Evolutionary conservation across 805 yeast genomes (phyloP), one percentile per base, ranked within the genome.

Genomic region (Scheffersomyces spartinae): DNA sequence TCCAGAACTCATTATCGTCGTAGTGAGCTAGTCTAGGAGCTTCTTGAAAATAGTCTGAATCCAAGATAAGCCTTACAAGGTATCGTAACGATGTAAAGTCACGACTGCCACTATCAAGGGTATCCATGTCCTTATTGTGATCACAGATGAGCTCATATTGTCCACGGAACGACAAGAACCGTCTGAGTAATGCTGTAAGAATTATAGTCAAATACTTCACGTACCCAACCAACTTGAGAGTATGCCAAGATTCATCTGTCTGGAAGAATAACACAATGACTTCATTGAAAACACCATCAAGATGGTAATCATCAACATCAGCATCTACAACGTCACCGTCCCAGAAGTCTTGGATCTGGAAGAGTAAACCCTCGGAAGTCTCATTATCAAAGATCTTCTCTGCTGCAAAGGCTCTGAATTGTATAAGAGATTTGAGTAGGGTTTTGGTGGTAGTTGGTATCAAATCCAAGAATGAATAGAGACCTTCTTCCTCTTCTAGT

Each of bases 351-450:
- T 39, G 38, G 27, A 42, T 34, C 23, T 45, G 47, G 10, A n/a
- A n/a, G n/a, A n/a, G n/a, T n/a, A n/a, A n/a, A n/a, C n/a, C n/a
- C n/a, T n/a, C n/a, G n/a, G n/a, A n/a, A n/a, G n/a, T n/a, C n/a
- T n/a, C n/a, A n/a, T n/a, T n/a, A n/a, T n/a, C n/a, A n/a, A n/a
- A n/a, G n/a, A n/a, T n/a, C n/a, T n/a, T n/a, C 20, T 41, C 36
- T 23, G 47, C 38, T 9, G 47, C 20, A 12, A 57, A 27, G 9
- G 49, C 43, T 26, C 65, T 45, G 25, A 47, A 49, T 34, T 64
- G 74, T 6, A 68, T 43, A 38, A 68, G 38, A 0, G 71, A 55
- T 16, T 55, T 51, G 3, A 68, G 19, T 9, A 64, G 38, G 2
- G 50, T 41, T 19, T 49, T 44, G 4, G 52, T 26, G 1, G 59